Conservation (phyloP, 2,329 filamentous ascomycete genomes). For the Cladophialophora yegresii region DNA sequence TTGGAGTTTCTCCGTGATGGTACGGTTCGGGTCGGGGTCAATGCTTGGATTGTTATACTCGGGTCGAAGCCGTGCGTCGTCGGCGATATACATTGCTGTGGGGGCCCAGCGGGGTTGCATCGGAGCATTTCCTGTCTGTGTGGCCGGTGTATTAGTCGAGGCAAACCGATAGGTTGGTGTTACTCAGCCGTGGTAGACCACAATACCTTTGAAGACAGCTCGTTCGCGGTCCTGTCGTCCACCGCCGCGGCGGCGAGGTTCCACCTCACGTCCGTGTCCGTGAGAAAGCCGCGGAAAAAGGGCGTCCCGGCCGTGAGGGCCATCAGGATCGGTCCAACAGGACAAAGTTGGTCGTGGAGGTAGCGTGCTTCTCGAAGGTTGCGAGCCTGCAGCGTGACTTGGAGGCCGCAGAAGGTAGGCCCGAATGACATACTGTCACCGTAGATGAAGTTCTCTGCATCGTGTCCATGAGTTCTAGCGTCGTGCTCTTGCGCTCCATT, state of each 20-base stretch:
- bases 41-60: constrained; percentile 58
- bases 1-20: constrained; percentile 78
- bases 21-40: constrained; percentile 42
- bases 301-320: constrained; percentile 91
- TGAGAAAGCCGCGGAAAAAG: constrained; percentile 93
- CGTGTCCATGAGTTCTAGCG: constrained; percentile 70
- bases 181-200: too few relatives aligned
- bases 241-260: constrained; percentile 91
- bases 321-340: constrained; percentile 84
- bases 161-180: too few relatives aligned
- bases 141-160: not conserved
- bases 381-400: constrained; percentile 97
- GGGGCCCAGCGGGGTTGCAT: constrained; percentile 85
- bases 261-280: constrained; percentile 93
- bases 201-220: constrained; percentile 53
- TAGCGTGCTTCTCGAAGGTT: constrained; percentile 89
- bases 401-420: constrained; percentile 96
- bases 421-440: constrained; percentile 99
- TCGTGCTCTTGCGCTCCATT: constrained; percentile 5
- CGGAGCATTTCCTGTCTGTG: constrained; percentile 53
- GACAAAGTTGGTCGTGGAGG: constrained; percentile 93
- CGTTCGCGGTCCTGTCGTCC: constrained; percentile 86
- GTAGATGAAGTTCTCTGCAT: constrained; percentile 87
- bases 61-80: constrained; percentile 77
- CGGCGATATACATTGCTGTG: constrained; percentile 80